Percentiles rank a stretch among this genome's conserved stretches.
Evolutionary conservation across 1,284 basidiomycete species (phyloP).

Genomic region (Waitea zeae): DNA sequence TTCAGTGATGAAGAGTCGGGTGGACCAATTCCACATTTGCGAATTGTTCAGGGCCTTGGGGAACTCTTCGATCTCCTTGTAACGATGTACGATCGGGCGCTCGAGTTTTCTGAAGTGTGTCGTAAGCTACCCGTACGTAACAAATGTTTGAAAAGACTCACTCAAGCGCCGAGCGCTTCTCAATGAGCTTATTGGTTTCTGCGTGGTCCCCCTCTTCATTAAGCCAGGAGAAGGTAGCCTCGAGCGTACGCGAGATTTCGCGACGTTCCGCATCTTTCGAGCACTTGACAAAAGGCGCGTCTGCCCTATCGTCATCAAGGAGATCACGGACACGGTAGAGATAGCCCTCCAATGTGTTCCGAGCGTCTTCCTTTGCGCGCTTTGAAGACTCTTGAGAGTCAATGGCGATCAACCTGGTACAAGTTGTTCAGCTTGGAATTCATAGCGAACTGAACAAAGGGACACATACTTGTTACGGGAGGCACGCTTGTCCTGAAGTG

Average conservation of each 20-base stretch:
- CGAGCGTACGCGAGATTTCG: conserved; percentile 43
- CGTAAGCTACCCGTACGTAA: background rate
- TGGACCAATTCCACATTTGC: conserved; percentile 70
- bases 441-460: background rate
- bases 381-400: conserved; percentile 68
- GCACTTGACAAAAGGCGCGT: conserved; percentile 66
- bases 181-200: conserved; percentile 52
- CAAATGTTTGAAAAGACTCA: conserved; percentile 21
- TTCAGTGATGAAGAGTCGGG: conserved; percentile 66
- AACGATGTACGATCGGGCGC: conserved; percentile 68
- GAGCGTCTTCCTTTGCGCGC: conserved; percentile 72
- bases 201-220: conserved; percentile 77
- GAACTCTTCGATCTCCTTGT: conserved; percentile 72
- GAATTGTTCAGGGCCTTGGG: conserved; percentile 58
- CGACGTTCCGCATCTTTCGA: conserved; percentile 59
- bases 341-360: conserved; percentile 85
- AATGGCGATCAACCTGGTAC: conserved; percentile 54
- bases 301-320: conserved; percentile 43
- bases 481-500: conserved; percentile 51
- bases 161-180: conserved; percentile 69
- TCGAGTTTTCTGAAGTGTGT: conserved; percentile 46
- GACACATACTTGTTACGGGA: conserved; percentile 48
- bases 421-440: background rate
- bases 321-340: conserved; percentile 83
- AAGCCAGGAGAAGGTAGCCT: conserved; percentile 70